Evolutionary conservation across 2,329 filamentous ascomycete genomes (phyloP).

Genomic region (Aspergillus cejpii): DNA sequence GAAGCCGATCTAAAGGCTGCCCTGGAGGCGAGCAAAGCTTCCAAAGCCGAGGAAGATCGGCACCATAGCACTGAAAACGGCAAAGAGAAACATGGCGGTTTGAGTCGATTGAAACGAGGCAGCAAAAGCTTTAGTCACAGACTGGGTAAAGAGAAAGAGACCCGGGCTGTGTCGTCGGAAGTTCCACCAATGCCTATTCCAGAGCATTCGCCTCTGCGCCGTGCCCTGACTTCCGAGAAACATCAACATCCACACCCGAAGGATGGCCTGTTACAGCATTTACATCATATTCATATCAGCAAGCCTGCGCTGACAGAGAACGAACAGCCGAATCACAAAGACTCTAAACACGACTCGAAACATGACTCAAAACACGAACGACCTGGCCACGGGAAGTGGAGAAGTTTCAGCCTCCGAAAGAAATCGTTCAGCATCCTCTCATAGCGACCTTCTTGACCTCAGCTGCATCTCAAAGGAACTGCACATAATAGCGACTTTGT

Average conservation of each 20-base stretch:
- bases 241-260: slow-evolving; percentile 6
- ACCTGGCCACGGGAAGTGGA: slow-evolving; percentile 28
- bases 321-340: slow-evolving; percentile 17
- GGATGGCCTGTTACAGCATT: slow-evolving; percentile 4
- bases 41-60: slow-evolving; percentile 50
- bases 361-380: slow-evolving; percentile 17
- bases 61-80: slow-evolving; percentile 27
- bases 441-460: slow-evolving; percentile 3
- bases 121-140: slow-evolving; percentile 75
- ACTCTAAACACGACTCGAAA: slow-evolving; percentile 17
- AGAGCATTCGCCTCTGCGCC: slow-evolving; percentile 14
- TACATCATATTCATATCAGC: slow-evolving; percentile 1
- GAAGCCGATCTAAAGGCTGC: slow-evolving; percentile 57
- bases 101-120: slow-evolving; percentile 62
- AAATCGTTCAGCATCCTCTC: slow-evolving; percentile 39
- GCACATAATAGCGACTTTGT: slow-evolving; percentile 24
- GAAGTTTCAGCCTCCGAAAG: slow-evolving; percentile 41
- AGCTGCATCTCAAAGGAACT: background rate
- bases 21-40: slow-evolving; percentile 60
- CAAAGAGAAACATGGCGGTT: slow-evolving; percentile 35
- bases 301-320: slow-evolving; percentile 15
- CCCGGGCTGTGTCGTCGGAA: slow-evolving; percentile 25
- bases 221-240: slow-evolving; percentile 11
- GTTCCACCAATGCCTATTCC: slow-evolving; percentile 16
- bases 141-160: slow-evolving; percentile 45